phyloP scores from a whole-genome alignment of 257 asterid species.

The Asclepias syriaca region DNA sequence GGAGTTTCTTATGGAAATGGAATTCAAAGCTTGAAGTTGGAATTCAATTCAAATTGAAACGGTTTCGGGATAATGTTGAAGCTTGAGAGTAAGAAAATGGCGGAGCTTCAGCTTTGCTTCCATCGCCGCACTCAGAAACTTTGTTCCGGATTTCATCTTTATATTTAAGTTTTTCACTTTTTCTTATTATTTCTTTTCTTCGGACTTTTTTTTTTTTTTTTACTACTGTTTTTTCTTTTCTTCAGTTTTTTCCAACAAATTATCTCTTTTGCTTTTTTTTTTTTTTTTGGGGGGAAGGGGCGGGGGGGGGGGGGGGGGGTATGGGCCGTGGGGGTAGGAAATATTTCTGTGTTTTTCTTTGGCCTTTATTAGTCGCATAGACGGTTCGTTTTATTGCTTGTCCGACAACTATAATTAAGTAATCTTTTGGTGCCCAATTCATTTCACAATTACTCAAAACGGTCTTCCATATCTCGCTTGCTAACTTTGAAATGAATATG shows the following conservation, averaged over 20 bases:
- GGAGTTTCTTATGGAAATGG: neutral
- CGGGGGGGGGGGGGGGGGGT: too few relatives aligned
- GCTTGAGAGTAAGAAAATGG: conserved; percentile 20
- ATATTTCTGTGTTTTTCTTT: too few relatives aligned
- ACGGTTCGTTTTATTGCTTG: neutral
- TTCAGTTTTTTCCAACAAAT: too few relatives aligned
- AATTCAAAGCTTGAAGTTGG: conserved; percentile 3
- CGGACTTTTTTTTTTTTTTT: too few relatives aligned
- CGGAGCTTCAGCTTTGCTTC: conserved; percentile 28
- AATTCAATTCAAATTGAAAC: conserved; percentile 15
- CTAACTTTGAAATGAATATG: neutral
- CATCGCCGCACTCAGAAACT: conserved; percentile 30
- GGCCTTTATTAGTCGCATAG: too few relatives aligned
- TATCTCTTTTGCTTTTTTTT: too few relatives aligned
- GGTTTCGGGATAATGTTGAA: conserved; percentile 17
- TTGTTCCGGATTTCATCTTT: neutral
- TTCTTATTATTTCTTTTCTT: too few relatives aligned
- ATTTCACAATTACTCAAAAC: conserved; percentile 18
- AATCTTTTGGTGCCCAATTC: conserved; percentile 33
- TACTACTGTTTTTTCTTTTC: too few relatives aligned
- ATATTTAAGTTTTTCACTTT: neutral
- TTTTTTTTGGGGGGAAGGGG: too few relatives aligned
- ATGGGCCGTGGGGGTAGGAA: too few relatives aligned
- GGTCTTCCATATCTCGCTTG: neutral
- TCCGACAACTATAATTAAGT: conserved; percentile 27